These are phyloP conservation scores for Podospora comata DNA, from an alignment of 495 filamentous ascomycete genomes.

Conservation along the genomic window DNA sequence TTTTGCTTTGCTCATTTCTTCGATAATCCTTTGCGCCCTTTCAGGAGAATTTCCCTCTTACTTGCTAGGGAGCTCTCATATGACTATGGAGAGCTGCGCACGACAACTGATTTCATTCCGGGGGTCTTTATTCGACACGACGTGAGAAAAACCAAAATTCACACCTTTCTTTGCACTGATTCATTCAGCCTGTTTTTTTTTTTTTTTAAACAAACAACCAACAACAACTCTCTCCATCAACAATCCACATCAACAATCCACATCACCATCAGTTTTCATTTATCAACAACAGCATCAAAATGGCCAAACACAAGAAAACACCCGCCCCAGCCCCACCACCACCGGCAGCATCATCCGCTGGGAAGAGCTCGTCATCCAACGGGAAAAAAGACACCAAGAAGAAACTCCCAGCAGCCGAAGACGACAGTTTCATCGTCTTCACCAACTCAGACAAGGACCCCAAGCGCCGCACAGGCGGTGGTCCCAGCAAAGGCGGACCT, in stretches of 20 bases:
- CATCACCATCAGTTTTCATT: neutral
- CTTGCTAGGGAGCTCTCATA: neutral
- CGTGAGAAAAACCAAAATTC: neutral
- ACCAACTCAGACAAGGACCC: slow-evolving; percentile 59
- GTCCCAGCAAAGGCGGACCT: slow-evolving; percentile 13
- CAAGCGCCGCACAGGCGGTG: slow-evolving; percentile 46
- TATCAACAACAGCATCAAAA: neutral
- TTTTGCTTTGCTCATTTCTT: neutral
- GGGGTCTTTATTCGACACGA: neutral
- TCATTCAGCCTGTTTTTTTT: neutral
- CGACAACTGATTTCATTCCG: neutral
- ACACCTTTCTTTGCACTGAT: neutral
- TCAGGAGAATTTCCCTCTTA: neutral
- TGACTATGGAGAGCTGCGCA: neutral
- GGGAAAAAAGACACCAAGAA: slow-evolving; percentile 38
- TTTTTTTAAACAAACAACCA: neutral
- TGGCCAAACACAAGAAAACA: slow-evolving; percentile 14
- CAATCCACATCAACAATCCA: neutral
- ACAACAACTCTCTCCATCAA: neutral
- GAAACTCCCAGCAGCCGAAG: slow-evolving; percentile 34
- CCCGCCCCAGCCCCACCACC: neutral
- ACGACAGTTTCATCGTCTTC: slow-evolving; percentile 66
- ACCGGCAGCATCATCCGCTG: slow-evolving; percentile 25
- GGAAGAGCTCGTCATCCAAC: neutral
- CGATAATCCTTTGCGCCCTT: neutral